Percentiles rank a stretch among this genome's conserved stretches.
phyloP scores from a whole-genome alignment of 495 filamentous ascomycete genomes.

The Geopyxis carbonaria region DNA sequence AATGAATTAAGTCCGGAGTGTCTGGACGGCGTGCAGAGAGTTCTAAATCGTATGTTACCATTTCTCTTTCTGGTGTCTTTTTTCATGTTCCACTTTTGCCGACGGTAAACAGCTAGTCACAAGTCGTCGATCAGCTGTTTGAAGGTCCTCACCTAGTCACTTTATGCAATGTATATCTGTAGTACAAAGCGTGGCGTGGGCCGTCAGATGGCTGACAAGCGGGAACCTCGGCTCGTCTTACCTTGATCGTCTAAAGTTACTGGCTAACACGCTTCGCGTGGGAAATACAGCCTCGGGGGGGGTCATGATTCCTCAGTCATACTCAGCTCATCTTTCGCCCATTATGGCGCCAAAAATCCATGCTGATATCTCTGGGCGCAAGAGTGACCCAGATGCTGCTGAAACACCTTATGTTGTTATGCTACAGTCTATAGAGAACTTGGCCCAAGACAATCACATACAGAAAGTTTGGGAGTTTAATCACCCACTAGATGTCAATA shows the following conservation, averaged over 20 bases:
- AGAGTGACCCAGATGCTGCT: slow-evolving; percentile 48
- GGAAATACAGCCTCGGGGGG: slow-evolving; percentile 30
- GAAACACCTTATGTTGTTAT: slow-evolving; percentile 86
- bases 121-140: too few species aligned
- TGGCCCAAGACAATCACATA: slow-evolving; percentile 44
- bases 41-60: slow-evolving; percentile 37
- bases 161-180: too few species aligned
- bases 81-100: too few species aligned
- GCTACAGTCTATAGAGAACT: slow-evolving; percentile 72
- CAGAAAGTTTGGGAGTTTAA: slow-evolving; percentile 54
- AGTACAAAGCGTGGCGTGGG: too few species aligned
- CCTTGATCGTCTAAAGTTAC: not conserved
- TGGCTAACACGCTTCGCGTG: too few species aligned
- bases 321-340: slow-evolving; percentile 79
- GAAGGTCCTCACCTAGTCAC: too few species aligned
- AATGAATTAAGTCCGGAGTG: slow-evolving; percentile 86
- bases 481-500: slow-evolving; percentile 38
- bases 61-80: not conserved
- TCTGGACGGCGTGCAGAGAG: slow-evolving; percentile 72
- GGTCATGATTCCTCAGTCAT: slow-evolving; percentile 82
- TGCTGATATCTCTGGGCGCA: slow-evolving; percentile 52
- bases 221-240: too few species aligned
- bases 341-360: slow-evolving; percentile 78
- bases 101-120: too few species aligned
- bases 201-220: too few species aligned